Evolutionary conservation across 2,329 filamentous ascomycete species (phyloP).

Genomic region (Fusarium sp.): DNA sequence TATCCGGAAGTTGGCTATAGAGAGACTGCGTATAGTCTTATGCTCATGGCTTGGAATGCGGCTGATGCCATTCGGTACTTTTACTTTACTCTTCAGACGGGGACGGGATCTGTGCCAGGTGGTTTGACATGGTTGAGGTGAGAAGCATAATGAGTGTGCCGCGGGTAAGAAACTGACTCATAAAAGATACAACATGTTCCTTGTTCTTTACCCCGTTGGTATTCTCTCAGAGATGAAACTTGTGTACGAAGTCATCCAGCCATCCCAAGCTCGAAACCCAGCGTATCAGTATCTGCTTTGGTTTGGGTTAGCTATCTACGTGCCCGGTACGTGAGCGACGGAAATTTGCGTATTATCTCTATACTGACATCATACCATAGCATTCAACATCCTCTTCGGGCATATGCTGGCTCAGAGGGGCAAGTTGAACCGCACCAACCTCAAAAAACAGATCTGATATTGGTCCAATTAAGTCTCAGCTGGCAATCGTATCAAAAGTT

Average conservation of each 20-base stretch:
- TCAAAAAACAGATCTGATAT: background rate
- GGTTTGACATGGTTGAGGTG: slow-evolving; percentile 33
- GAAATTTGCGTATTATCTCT: rapidly evolving
- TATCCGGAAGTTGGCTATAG: slow-evolving; percentile 24
- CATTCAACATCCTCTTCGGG: slow-evolving; percentile 27
- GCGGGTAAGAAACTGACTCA: background rate
- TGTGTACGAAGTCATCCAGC: slow-evolving; percentile 31
- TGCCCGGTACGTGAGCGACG: slow-evolving; percentile 7
- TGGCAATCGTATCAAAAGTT: background rate
- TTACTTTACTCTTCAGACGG: slow-evolving; percentile 32
- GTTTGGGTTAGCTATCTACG: slow-evolving; percentile 25
- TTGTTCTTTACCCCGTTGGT: slow-evolving; percentile 27
- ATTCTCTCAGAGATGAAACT: slow-evolving; percentile 32
- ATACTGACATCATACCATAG: background rate
- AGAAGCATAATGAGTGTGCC: rapidly evolving
- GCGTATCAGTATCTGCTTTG: slow-evolving; percentile 32
- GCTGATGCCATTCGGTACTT: slow-evolving; percentile 32
- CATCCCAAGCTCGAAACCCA: slow-evolving; percentile 21
- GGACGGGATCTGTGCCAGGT: slow-evolving; percentile 2
- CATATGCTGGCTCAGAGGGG: slow-evolving; percentile 36
- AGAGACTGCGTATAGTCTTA: slow-evolving; percentile 27
- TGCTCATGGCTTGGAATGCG: slow-evolving; percentile 34
- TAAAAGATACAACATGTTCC: slow-evolving; percentile 31
- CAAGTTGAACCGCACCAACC: background rate
- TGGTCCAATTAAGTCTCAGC: background rate